Evolutionary conservation across 495 filamentous ascomycete species (phyloP), one percentile per base, ranked within the genome.

Genomic region (Immersiella caudata): DNA sequence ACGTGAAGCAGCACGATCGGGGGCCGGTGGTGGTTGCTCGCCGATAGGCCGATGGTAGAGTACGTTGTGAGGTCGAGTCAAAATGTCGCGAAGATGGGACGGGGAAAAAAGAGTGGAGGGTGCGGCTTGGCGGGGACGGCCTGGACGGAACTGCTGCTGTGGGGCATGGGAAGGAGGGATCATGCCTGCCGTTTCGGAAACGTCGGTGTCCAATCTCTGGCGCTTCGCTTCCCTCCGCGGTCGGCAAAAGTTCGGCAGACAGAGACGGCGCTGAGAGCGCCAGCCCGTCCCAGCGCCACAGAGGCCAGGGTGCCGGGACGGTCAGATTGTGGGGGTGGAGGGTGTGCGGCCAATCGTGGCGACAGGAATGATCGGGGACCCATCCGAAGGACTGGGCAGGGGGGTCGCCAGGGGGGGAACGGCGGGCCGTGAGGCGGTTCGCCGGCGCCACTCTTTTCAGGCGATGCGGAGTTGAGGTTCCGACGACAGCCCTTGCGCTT

Each of bases 391-490:
- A 49, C 49, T 29, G 18, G 20, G 24, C 52, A 9, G 18, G 33
- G 55, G 46, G 16, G 55, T 6, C 29, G 61, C 26, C 27, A 26
- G 51, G 51, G 46, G 29, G 24, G 75, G 75, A 78, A 78, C 66
- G 46, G 75, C 75, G 75, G 75, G 60, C 75, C 75, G 75, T 21
- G 65, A 76, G 69, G 74, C 74, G 74, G 74, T 69, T 66, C 72
- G 65, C 63, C 66, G 70, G 75, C 65, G 68, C 75, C 74, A 73
- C 68, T 73, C 68, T 25, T 62, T 72, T 69, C 74, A 73, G 74
- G 75, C 73, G 74, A 76, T 72, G 74, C 75, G 75, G 75, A 78
- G 74, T 70, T 60, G 70, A 67, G 57, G 62, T 78, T 76, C 75
- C 75, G 75, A 70, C 56, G 54, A 54, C 22, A 24, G 1, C n/a